Percentiles rank a stretch among this genome's conserved stretches.
phyloP scores from a whole-genome alignment of 2,329 filamentous ascomycete genomes.

The Sclerotiophoma versabilis region DNA sequence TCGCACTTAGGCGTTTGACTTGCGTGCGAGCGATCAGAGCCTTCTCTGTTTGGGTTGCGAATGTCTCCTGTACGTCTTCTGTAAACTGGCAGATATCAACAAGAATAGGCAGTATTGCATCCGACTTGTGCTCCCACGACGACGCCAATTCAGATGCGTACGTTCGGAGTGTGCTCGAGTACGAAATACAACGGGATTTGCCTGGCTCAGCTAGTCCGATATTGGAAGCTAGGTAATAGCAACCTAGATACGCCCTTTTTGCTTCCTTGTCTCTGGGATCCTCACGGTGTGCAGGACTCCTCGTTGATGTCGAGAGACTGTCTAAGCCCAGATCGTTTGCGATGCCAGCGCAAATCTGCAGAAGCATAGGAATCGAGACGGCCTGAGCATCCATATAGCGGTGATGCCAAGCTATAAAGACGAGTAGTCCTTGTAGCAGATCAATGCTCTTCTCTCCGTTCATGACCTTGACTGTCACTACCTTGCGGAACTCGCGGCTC shows the following conservation, averaged over 20 bases:
- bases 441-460: constrained; percentile 47
- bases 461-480: constrained; percentile 45
- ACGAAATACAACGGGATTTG: constrained; percentile 33
- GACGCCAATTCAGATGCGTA: constrained; percentile 44
- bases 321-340: constrained; percentile 43
- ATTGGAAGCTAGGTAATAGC: constrained; percentile 44
- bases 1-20: constrained; percentile 42
- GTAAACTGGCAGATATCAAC: constrained; percentile 45
- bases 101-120: constrained; percentile 39
- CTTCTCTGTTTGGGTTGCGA: constrained; percentile 35
- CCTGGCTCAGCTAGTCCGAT: constrained; percentile 36
- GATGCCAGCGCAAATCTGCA: constrained; percentile 44
- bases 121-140: constrained; percentile 40
- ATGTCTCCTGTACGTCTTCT: constrained; percentile 47
- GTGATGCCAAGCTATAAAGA: constrained; percentile 49
- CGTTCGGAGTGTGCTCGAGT: constrained; percentile 36
- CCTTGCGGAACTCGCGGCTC: constrained; percentile 47
- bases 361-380: constrained; percentile 43
- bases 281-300: constrained; percentile 30
- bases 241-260: constrained; percentile 46
- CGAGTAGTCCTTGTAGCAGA: constrained; percentile 41
- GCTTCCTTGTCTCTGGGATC: constrained; percentile 38
- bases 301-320: constrained; percentile 26
- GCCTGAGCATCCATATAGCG: constrained; percentile 47
- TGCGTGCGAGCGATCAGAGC: constrained; percentile 42